Percentiles rank a stretch among this genome's conserved stretches.
These are phyloP conservation scores for Taphrina communis DNA, from an alignment of 1,139 yeast species.

Conservation along the genomic window DNA sequence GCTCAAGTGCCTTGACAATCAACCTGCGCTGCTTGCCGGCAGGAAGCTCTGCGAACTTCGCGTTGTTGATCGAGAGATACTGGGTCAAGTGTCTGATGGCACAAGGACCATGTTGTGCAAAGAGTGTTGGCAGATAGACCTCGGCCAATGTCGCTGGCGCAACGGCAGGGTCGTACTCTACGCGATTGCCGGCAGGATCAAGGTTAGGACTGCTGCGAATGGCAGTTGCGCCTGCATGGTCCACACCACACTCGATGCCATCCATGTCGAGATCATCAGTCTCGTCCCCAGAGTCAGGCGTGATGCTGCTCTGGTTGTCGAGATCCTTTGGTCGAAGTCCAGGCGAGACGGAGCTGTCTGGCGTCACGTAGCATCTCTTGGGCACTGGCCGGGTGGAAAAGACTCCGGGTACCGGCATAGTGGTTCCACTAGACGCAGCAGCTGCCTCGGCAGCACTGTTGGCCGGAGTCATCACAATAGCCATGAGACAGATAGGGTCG, in stretches of 20 bases:
- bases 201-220: not conserved
- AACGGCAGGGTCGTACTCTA: conserved; percentile 26
- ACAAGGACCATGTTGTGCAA: conserved; percentile 71
- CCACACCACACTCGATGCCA: conserved; percentile 10
- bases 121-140: conserved; percentile 25
- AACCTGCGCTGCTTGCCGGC: conserved; percentile 87
- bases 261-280: conserved; percentile 39
- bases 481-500: not conserved
- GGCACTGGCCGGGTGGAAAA: not conserved
- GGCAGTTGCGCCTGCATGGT: not conserved
- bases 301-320: not conserved
- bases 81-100: conserved; percentile 89
- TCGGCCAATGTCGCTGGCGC: conserved; percentile 31
- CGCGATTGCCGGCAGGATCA: conserved; percentile 9
- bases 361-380: conserved; percentile 25
- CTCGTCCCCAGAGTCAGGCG: conserved; percentile 29
- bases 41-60: conserved; percentile 78
- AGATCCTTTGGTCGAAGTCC: not conserved
- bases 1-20: conserved; percentile 85
- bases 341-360: conserved; percentile 38
- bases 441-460: not conserved
- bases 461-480: conserved; percentile 10
- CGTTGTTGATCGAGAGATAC: conserved; percentile 74
- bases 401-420: not conserved
- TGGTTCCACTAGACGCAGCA: conserved; percentile 1